Evolutionary conservation across 148 eudicot genomes (phyloP).

Genomic region (Rhododendron griersonianum): DNA sequence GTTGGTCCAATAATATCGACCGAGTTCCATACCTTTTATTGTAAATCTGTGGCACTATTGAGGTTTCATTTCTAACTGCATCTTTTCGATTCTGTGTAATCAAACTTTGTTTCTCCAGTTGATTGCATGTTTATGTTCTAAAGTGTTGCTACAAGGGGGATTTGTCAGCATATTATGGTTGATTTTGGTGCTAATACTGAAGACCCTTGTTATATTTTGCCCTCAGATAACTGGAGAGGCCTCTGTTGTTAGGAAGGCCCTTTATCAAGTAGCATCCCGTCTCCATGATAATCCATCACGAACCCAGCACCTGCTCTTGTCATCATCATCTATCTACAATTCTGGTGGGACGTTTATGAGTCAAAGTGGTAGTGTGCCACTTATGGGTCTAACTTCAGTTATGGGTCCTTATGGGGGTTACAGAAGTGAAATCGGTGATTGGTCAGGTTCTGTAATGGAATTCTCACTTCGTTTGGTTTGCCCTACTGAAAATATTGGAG

Average conservation of each 20-base stretch:
- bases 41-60: not conserved
- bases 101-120: not conserved
- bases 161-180: not conserved
- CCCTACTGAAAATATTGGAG: constrained; percentile 79
- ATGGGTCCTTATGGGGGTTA: constrained; percentile 70
- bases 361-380: constrained; percentile 49
- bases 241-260: constrained; percentile 60
- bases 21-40: not conserved
- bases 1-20: not conserved
- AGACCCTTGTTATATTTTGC: not conserved
- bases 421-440: constrained; percentile 41
- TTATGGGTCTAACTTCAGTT: constrained; percentile 46
- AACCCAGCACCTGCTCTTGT: constrained; percentile 71
- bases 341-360: constrained; percentile 53
- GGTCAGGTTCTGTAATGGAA: constrained; percentile 55
- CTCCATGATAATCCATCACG: constrained; percentile 95
- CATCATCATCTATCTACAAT: constrained; percentile 51
- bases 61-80: not conserved
- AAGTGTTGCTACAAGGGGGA: not conserved
- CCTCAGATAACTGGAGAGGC: constrained; percentile 75
- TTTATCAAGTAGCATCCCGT: constrained; percentile 68
- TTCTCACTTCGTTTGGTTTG: constrained; percentile 84
- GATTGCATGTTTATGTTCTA: not conserved
- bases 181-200: constrained; percentile 3
- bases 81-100: not conserved